These are phyloP conservation scores for Suillus sp. DNA, from an alignment of 768 basidiomycete genomes.

Conservation along the genomic window DNA sequence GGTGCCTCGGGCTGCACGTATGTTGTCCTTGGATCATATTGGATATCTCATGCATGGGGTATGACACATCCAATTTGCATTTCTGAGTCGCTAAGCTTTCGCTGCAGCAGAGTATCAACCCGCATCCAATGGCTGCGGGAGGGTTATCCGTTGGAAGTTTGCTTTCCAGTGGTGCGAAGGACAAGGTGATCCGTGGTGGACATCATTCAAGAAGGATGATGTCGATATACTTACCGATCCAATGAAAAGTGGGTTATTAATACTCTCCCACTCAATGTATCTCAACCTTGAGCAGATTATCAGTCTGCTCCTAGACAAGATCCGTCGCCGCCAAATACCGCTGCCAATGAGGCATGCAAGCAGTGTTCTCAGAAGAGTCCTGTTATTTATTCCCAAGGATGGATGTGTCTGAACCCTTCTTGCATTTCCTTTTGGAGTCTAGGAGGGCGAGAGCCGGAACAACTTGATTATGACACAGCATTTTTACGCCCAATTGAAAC, in stretches of 20 bases:
- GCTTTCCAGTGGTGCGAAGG: constrained; percentile 82
- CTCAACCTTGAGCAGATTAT: background rate
- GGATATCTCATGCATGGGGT: constrained; percentile 63
- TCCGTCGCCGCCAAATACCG: background rate
- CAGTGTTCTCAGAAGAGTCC: constrained; percentile 49
- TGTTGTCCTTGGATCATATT: constrained; percentile 60
- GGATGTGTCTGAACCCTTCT: constrained; percentile 64
- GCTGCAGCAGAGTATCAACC: constrained; percentile 60
- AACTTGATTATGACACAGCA: constrained; percentile 48
- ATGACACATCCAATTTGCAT: constrained; percentile 11
- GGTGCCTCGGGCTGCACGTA: constrained; percentile 49
- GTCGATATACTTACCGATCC: background rate
- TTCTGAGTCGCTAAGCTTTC: constrained; percentile 20
- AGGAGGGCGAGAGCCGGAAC: constrained; percentile 29
- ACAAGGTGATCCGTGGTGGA: constrained; percentile 64
- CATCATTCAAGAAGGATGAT: constrained; percentile 12
- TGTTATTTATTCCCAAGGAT: constrained; percentile 53
- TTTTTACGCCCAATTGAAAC: constrained; percentile 47
- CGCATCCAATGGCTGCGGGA: constrained; percentile 46
- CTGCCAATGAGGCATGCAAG: constrained; percentile 34
- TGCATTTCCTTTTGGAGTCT: constrained; percentile 61
- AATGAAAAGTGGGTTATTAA: background rate
- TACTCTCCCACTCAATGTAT: too few relatives aligned
- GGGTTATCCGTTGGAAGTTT: constrained; percentile 80
- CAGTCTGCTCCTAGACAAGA: background rate